Evolutionary conservation across 768 basidiomycete species (phyloP), one percentile per base, ranked within the genome.

Genomic region (Leccinum truebloodii): DNA sequence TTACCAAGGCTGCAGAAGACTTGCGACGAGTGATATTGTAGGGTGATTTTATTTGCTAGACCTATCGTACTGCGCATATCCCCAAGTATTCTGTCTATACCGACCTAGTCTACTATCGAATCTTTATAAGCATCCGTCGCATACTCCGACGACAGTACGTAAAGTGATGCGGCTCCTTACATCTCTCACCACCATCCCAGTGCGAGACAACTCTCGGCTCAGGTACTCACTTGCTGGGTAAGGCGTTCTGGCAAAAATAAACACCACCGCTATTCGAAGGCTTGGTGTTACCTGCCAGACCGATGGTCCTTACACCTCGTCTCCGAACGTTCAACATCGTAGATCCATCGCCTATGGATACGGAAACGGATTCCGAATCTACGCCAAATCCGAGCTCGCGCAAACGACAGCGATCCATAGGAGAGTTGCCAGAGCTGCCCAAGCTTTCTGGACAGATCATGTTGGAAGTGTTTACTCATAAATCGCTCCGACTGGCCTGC

Each of bases 401-500:
- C 70, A 81, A 80, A 66, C 78, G 78, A 55, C 72, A 75, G 55
- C 74, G 73, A 59, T 73, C 75, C 55, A 51, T 65, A 53, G 70
- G 65, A 60, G 72, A 71, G 59, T 67, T 75, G 55, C 83, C 80
- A 54, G 75, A 76, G 24, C 69, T 83, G 61, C 88, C 84, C 50
- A 78, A 76, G 69, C 76, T 83, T 59, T 76, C 77, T 32, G 79
- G 78, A 58, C 83, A 87, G 54, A 75, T 84, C 39, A 76, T 86
- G 64, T 80, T 91, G 55, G 83, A 88, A 65, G 85, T 89, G 55
- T 90, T 83, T 66, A 89, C 87, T 13, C 89, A 92, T 69, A 80
- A 74, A 65, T 88, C 88, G 20, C 77, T 91, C 54, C 79, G 83
- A 54, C 79, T 75, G 70, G 67, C 73, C 65, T 63, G 74, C 64